Conservation (phyloP, 106 monocot species). For the Dendrobium nobile region DNA sequence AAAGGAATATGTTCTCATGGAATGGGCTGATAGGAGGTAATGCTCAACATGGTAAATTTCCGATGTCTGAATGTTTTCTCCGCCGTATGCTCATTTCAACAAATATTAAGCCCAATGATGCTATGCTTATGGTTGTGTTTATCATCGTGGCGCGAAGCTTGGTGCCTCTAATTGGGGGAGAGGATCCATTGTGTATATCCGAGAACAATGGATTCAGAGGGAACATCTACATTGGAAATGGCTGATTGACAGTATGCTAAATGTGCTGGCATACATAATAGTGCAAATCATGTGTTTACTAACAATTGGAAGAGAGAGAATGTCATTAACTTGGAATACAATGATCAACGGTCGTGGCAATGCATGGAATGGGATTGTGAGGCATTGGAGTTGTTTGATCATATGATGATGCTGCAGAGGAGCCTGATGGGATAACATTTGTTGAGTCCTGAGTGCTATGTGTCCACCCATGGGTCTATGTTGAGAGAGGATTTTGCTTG, state of each 20-base stretch:
- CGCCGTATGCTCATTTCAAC: constrained; percentile 24
- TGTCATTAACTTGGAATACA: constrained; percentile 52
- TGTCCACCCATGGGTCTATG: constrained; percentile 42
- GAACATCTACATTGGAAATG: constrained; percentile 26
- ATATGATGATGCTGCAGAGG: constrained; percentile 22
- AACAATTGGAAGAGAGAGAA: constrained; percentile 26
- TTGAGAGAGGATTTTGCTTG: constrained; percentile 27
- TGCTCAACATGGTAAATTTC: constrained; percentile 7
- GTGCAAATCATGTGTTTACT: constrained; percentile 31
- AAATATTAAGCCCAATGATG: constrained; percentile 40
- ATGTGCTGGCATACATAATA: constrained; percentile 51
- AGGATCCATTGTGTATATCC: constrained; percentile 44
- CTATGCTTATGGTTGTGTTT: constrained; percentile 36
- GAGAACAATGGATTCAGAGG: constrained; percentile 20
- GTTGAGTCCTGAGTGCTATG: constrained; percentile 47
- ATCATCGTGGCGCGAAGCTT: constrained; percentile 38
- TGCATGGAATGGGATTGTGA: constrained; percentile 36
- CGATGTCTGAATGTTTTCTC: constrained; percentile 30
- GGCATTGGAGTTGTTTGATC: constrained; percentile 35
- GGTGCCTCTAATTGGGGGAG: constrained; percentile 40
- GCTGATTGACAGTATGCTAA: constrained; percentile 61
- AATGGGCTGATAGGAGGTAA: constrained; percentile 49
- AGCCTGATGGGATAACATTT: constrained; percentile 56
- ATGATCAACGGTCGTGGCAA: constrained; percentile 39
- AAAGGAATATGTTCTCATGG: constrained; percentile 64